Conservation (phyloP, 805 yeast species). For the Scheffersomyces coipomensis region DNA sequence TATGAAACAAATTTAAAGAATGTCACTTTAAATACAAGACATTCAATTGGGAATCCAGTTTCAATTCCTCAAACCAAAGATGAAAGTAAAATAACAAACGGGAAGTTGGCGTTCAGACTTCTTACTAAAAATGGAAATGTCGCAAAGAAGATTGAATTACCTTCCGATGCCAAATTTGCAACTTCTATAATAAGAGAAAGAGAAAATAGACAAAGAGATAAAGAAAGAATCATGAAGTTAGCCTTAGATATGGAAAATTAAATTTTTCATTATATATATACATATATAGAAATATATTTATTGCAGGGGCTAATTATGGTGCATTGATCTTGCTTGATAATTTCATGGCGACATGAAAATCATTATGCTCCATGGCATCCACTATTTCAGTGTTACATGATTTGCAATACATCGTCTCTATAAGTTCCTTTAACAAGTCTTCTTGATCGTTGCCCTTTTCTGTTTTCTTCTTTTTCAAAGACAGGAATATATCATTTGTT, state of each 20-base stretch:
- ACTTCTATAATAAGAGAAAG: conserved; percentile 51
- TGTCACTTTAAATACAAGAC: conserved; percentile 2
- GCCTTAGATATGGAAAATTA: conserved; percentile 42
- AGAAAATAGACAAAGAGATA: conserved; percentile 49
- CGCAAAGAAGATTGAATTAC: conserved; percentile 48
- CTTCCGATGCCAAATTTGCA: conserved; percentile 54
- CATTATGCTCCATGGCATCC: conserved; percentile 49
- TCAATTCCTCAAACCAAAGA: conserved; percentile 18
- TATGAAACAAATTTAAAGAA: conserved; percentile 23
- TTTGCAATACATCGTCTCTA: conserved; percentile 20
- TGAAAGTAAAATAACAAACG: neutral
- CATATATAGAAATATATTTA: neutral
- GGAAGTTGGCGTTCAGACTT: conserved; percentile 47
- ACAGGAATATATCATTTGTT: conserved; percentile 4
- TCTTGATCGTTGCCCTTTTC: neutral
- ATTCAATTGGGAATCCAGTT: neutral
- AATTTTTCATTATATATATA: conserved; percentile 1
- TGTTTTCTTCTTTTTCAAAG: conserved; percentile 5
- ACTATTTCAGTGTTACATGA: conserved; percentile 23
- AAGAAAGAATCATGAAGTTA: conserved; percentile 54
- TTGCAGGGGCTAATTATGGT: too few species aligned
- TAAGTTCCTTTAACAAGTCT: conserved; percentile 13
- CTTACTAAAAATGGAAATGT: conserved; percentile 54
- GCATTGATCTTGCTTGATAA: conserved; percentile 43
- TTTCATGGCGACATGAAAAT: conserved; percentile 52